Conservation (phyloP, 1,284 basidiomycete genomes). For the Sporisorium exsertum region DNA sequence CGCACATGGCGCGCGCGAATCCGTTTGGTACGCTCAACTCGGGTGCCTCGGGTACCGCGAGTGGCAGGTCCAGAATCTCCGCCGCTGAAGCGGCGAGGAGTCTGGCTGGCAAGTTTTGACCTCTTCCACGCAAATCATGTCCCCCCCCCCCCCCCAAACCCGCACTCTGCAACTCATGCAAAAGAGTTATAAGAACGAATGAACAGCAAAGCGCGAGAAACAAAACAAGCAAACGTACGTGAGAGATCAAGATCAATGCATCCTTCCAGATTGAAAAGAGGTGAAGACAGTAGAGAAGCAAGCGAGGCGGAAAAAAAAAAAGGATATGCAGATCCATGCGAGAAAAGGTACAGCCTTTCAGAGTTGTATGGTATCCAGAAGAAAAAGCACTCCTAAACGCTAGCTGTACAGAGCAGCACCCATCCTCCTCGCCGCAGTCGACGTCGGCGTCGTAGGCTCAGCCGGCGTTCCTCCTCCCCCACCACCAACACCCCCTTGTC, state of each 20-base stretch:
- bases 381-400: background rate
- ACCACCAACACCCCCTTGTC: background rate
- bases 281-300: background rate
- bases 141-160: too few relatives aligned
- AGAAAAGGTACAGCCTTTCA: background rate
- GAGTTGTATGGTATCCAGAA: background rate
- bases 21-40: conserved; percentile 49
- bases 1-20: conserved; percentile 12
- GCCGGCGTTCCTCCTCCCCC: background rate
- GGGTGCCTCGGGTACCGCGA: conserved; percentile 34
- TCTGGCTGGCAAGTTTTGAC: conserved; percentile 48
- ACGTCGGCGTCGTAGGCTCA: conserved; percentile 33
- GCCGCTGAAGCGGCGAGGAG: conserved; percentile 49
- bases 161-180: too few relatives aligned
- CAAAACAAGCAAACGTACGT: background rate
- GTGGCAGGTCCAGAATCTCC: conserved; percentile 39
- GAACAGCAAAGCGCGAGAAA: background rate
- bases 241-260: background rate
- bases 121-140: too few relatives aligned
- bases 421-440: conserved; percentile 30
- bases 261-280: conserved; percentile 1
- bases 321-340: conserved; percentile 3
- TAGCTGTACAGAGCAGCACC: conserved; percentile 46
- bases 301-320: background rate
- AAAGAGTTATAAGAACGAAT: too few relatives aligned